Evolutionary conservation across 768 basidiomycete species (phyloP).

Genomic region (Calocybe cyanea): DNA sequence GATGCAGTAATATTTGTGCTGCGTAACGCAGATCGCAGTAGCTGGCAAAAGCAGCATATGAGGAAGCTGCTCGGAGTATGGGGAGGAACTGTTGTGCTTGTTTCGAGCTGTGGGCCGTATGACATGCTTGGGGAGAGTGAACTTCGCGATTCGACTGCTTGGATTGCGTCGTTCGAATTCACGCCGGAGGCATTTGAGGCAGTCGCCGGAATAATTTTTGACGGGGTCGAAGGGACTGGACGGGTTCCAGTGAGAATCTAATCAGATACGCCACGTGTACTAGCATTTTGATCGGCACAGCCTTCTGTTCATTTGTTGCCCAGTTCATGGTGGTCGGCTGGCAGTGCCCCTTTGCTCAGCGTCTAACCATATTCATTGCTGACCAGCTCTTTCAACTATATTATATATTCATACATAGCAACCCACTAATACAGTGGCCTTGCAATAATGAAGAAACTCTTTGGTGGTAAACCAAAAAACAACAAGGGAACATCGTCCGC

Average conservation of each 20-base stretch:
- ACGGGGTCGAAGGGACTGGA: constrained; percentile 15
- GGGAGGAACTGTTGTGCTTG: constrained; percentile 29
- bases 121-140: constrained; percentile 37
- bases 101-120: constrained; percentile 67
- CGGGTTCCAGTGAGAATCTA: constrained; percentile 13
- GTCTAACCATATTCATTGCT: no score
- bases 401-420: no score
- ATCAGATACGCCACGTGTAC: neutral
- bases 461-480: neutral
- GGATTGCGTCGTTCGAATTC: constrained; percentile 57
- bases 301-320: neutral
- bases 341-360: no score
- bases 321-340: neutral
- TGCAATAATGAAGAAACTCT: constrained; percentile 7
- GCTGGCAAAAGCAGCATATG: constrained; percentile 50
- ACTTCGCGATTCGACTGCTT: constrained; percentile 26
- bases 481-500: no score
- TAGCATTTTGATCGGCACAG: neutral
- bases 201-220: constrained; percentile 43
- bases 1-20: constrained; percentile 48
- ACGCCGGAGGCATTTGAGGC: constrained; percentile 48
- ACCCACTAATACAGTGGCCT: neutral
- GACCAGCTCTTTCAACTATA: no score
- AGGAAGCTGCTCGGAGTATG: constrained; percentile 20
- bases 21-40: constrained; percentile 48